Conservation (phyloP, 768 basidiomycete species). For the Boletus barrowsii region DNA sequence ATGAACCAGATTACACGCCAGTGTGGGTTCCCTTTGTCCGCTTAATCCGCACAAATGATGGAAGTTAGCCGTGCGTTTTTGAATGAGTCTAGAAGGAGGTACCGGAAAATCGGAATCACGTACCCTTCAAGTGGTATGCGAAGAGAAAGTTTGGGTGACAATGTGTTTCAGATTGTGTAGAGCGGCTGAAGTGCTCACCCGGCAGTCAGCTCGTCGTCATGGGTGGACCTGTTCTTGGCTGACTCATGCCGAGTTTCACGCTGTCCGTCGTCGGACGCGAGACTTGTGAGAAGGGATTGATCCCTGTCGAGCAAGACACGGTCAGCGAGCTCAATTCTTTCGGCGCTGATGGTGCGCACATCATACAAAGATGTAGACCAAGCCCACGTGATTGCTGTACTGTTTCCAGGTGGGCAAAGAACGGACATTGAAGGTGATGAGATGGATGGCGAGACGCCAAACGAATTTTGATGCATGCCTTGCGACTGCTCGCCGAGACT, state of each 20-base stretch:
- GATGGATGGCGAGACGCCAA: too few relatives aligned
- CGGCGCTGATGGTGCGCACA: too few relatives aligned
- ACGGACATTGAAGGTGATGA: too few relatives aligned
- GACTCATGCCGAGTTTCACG: background rate
- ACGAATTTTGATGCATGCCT: too few relatives aligned
- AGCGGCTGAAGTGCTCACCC: background rate
- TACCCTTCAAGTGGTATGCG: background rate
- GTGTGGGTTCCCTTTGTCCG: background rate
- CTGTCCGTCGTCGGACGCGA: conserved; percentile 6
- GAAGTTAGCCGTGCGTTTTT: background rate
- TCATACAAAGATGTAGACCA: too few relatives aligned
- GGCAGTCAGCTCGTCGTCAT: background rate
- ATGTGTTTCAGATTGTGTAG: background rate
- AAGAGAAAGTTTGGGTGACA: background rate
- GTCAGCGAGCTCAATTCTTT: too few relatives aligned
- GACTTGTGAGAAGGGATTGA: background rate
- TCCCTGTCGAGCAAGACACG: too few relatives aligned
- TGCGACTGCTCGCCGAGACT: too few relatives aligned
- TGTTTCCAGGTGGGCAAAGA: too few relatives aligned
- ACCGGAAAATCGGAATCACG: background rate
- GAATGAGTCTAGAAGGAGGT: background rate
- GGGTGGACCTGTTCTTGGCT: background rate
- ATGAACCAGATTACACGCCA: background rate
- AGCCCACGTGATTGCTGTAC: too few relatives aligned
- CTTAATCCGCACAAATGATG: background rate